A percentile compares a stretch with the other conserved stretches of the same genome.
These are phyloP conservation scores for Xylariaceae sp. DNA, from an alignment of 2,329 filamentous ascomycete species.

Conservation along the genomic window DNA sequence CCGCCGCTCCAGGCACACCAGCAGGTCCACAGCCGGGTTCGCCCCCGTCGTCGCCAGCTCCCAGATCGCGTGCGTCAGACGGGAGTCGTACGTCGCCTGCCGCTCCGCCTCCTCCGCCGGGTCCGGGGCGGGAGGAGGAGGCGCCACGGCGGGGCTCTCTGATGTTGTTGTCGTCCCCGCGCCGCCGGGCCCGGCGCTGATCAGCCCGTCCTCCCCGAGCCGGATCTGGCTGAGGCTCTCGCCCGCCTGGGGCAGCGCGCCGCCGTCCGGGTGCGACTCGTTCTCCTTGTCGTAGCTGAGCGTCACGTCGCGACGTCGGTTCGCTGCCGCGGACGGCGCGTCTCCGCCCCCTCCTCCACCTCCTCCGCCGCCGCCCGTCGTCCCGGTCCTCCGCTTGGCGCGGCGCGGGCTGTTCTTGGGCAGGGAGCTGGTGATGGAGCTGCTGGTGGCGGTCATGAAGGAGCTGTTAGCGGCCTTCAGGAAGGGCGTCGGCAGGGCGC, in stretches of 20 bases:
- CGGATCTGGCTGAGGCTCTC: conserved; percentile 45
- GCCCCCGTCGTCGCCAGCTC: conserved; percentile 82
- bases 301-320: conserved; percentile 26
- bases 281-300: conserved; percentile 45
- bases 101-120: conserved; percentile 63
- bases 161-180: too few relatives aligned
- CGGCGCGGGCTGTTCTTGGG: conserved; percentile 56
- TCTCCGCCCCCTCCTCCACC: conserved; percentile 9
- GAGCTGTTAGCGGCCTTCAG: conserved; percentile 91
- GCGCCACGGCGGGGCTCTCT: too few relatives aligned
- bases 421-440: conserved; percentile 71
- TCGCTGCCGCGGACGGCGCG: conserved; percentile 19
- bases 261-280: conserved; percentile 21
- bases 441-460: conserved; percentile 88
- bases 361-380: conserved; percentile 11
- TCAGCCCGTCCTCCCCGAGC: conserved; percentile 19
- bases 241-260: conserved; percentile 23
- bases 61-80: conserved; percentile 91
- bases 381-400: conserved; percentile 45
- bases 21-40: conserved; percentile 86
- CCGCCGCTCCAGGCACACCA: conserved; percentile 85
- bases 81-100: conserved; percentile 69
- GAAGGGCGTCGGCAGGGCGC: conserved; percentile 81
- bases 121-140: conserved; percentile 36
- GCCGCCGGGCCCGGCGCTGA: conserved; percentile 30